Base-by-base conservation (phyloP, 108 stramenopile species). In the Conticribra weissflogii region DNA sequence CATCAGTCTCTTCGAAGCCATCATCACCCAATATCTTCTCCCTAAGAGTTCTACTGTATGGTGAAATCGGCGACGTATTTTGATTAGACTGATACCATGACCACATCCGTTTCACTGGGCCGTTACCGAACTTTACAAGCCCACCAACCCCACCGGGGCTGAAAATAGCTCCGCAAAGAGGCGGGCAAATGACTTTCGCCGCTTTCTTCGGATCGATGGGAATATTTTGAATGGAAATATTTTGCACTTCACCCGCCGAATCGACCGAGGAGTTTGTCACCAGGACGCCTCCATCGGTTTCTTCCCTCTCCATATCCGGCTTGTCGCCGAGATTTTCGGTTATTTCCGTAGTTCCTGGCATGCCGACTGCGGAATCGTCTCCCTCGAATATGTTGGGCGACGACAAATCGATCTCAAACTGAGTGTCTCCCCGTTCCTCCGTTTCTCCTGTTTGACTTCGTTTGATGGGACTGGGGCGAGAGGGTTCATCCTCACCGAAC, bases 111-210 rank as follows among this genome's bases (percentile, higher is more conserved):
- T 81, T 83, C 1, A 88, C 84, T 59, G 86, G 83, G 2, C 92
- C 92, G 69, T 94, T 94, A 56, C 75, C 75, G 63, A 91, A 94
- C 0, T 63, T 54, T 1, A 87, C 70, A 4, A 94, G 59, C 5
- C 83, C 76, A 15, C 92, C 92, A 23, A 70, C 74, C 14, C 88
- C 83, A 36, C 68, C 75, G 5, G 63, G 45, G 31, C 88, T 82
- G 72, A 94, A 94, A 4, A 71, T 72, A 56, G 85, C 89, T 4
- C 89, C 89, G 73, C 92, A 94, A 30, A 91, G 66, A 21, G 86
- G 83, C 14, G 92, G 92, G 54, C 85, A 91, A 16, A 89, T 89
- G 18, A 89, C 77, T 15, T 30, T 28, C 15, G 66, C 50, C 28
- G 82, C 78, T 29, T 53, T 54, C 19, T 36, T 58, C 22, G 81